Base-by-base conservation (phyloP, 768 basidiomycete genomes). In the Russula vinacea region DNA sequence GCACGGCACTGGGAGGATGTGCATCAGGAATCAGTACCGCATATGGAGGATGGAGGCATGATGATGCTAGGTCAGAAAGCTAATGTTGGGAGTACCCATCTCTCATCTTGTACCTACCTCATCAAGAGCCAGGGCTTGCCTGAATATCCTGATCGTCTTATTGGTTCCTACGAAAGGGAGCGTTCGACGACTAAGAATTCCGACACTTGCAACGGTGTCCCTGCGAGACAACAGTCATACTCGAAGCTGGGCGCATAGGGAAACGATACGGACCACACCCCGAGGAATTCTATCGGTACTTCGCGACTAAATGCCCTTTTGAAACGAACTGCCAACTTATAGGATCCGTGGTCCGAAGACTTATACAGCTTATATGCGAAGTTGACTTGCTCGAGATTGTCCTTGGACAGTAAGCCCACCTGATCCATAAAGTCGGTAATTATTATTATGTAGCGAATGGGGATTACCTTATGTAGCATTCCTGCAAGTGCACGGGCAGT, bases 151-250 rank as follows among this genome's bases (percentile, higher is more conserved):
- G 72, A 92, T 85, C 13, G 79, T 78, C 32, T 74, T 77, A 70
- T 90, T 88, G 17, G 81, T 78, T 56, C 79, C 78, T 0, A 87
- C 84, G 67, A 91, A 92, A 0, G 90, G 91, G 24, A 92, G 76
- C 2, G 77, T 81, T 11, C 81, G 78, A 3, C 80, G 76, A 74
- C 78, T 75, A 32, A 92, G 62, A 0, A 87, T 69, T 0, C 91
- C 91, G 19, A 90, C 89, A 56, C 88, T 88, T 13, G 86, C 77
- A 2, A 93, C 89, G 0, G 90, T 92, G 64, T 92, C 90, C 90
- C 89, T 82, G 56, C 2, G 19, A 54, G 16, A 13, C 49, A 5
- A 29, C 13, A 2, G n/a, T 49, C 26, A 44, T 32, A 42, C 17
- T 42, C 35, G 19, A 42, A 29, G 10, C 45, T 47, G 39, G 9